phyloP scores from a whole-genome alignment of 2,329 filamentous ascomycete genomes.

The Balansia obtecta region DNA sequence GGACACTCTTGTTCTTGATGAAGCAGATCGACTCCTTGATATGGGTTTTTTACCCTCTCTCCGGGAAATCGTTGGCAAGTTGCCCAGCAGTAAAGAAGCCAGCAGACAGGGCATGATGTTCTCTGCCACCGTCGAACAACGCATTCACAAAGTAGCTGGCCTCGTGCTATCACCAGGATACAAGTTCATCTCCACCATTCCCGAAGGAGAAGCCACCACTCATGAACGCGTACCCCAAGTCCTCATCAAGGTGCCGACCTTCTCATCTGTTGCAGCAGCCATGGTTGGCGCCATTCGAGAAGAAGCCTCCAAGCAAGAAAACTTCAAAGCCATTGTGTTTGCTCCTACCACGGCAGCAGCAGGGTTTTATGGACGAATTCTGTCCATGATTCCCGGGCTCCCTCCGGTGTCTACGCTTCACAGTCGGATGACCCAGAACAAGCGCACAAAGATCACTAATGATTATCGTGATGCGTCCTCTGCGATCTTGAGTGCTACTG shows the following conservation, averaged over 20 bases:
- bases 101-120: conserved; percentile 67
- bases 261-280: conserved; percentile 52
- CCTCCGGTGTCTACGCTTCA: conserved; percentile 34
- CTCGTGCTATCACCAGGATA: conserved; percentile 57
- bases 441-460: conserved; percentile 47
- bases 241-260: conserved; percentile 51
- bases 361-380: conserved; percentile 36
- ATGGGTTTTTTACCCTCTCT: conserved; percentile 74
- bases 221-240: conserved; percentile 67
- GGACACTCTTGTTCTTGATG: conserved; percentile 72
- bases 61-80: conserved; percentile 59
- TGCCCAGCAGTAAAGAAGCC: conserved; percentile 49
- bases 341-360: conserved; percentile 48
- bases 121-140: conserved; percentile 70
- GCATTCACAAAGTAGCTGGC: conserved; percentile 64
- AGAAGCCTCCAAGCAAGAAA: conserved; percentile 27
- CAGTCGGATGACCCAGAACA: conserved; percentile 36
- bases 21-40: conserved; percentile 71
- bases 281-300: conserved; percentile 44
- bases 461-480: conserved; percentile 40
- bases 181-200: conserved; percentile 71
- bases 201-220: conserved; percentile 61
- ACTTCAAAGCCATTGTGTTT: conserved; percentile 80
- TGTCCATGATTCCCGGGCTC: conserved; percentile 26
- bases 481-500: conserved; percentile 52